A percentile compares a stretch with the other conserved stretches of the same genome.
Conservation (phyloP, 2,329 filamentous ascomycete genomes). For the Colletotrichum sp. region DNA sequence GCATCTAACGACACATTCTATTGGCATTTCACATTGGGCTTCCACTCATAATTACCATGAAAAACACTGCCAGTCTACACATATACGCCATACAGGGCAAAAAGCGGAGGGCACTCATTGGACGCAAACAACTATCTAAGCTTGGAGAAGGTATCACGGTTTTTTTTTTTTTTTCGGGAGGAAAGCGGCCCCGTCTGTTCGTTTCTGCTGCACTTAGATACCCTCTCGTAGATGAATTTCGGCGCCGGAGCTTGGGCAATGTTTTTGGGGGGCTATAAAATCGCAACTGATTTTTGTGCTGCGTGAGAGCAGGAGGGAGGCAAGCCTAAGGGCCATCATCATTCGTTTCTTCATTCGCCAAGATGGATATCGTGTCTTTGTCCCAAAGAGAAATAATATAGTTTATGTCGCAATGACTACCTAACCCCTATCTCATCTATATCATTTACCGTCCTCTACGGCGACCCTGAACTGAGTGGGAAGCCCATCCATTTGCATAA, state of each 20-base stretch:
- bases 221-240: constrained; percentile 20
- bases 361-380: not conserved
- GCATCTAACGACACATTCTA: not conserved
- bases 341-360: constrained; percentile 11
- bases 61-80: not conserved
- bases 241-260: constrained; percentile 7
- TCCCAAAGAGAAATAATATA: not conserved
- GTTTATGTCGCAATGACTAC: constrained; percentile 6
- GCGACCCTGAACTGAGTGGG: not conserved
- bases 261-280: constrained; percentile 3
- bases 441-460: not conserved
- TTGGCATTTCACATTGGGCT: not conserved
- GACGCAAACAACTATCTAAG: not conserved
- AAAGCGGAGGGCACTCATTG: not conserved
- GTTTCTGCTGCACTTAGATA: constrained; percentile 25
- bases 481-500: not conserved
- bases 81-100: not conserved
- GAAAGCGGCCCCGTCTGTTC: constrained; percentile 15
- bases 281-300: not conserved
- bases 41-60: not conserved
- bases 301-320: not conserved
- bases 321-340: not conserved
- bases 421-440: not conserved
- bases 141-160: not conserved
- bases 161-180: not conserved